These are phyloP conservation scores for Aegilops longissima DNA, from an alignment of 176 grass and related monocot genomes.

Conservation along the genomic window DNA sequence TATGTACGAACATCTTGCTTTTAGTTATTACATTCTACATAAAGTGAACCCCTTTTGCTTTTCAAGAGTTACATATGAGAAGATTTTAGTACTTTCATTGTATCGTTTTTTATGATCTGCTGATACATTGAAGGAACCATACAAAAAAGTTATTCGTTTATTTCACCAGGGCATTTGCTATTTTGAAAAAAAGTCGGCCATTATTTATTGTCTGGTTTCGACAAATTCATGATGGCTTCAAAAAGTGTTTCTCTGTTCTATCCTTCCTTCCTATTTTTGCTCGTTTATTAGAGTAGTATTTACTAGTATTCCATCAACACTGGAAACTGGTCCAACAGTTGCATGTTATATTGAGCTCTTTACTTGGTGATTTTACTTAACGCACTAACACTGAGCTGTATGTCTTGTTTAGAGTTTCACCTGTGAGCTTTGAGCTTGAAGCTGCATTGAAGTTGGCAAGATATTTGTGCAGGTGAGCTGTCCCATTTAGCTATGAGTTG, in stretches of 20 bases:
- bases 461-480: conserved; percentile 83
- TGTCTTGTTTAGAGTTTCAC: conserved; percentile 79
- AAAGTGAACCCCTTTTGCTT: background rate
- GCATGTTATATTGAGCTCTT: conserved; percentile 22
- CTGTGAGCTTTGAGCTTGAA: conserved; percentile 99
- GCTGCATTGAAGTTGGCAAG: conserved; percentile 94
- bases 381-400: conserved; percentile 13
- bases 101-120: background rate
- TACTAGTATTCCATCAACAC: conserved; percentile 14
- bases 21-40: conserved; percentile 7
- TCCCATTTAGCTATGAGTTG: conserved; percentile 16
- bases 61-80: background rate
- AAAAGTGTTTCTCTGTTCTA: background rate
- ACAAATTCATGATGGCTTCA: background rate
- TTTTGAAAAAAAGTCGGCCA: background rate
- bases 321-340: background rate
- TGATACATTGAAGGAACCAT: background rate
- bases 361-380: conserved; percentile 5
- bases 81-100: conserved; percentile 2
- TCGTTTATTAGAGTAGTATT: background rate
- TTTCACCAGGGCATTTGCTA: background rate
- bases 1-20: background rate
- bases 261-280: background rate
- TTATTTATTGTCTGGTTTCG: conserved; percentile 17
- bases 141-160: background rate